Evolutionary conservation across 345 rosid genomes (phyloP).

Genomic region (Viola odorata): DNA sequence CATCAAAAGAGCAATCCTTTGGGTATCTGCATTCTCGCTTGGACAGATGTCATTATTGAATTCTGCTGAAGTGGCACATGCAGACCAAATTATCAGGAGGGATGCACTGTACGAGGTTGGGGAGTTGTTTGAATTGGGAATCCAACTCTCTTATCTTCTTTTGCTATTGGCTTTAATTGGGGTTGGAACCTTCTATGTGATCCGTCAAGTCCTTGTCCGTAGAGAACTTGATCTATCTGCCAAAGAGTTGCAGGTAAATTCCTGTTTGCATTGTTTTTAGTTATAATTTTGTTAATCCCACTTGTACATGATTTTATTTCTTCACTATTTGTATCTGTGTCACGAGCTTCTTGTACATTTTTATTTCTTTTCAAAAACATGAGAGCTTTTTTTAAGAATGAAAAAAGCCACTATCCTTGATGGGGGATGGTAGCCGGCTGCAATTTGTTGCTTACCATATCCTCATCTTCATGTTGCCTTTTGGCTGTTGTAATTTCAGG

Average conservation of each 20-base stretch:
- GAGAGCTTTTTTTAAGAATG: no score
- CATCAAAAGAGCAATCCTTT: conserved; percentile 35
- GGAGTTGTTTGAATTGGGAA: conserved; percentile 81
- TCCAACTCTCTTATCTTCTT: conserved; percentile 83
- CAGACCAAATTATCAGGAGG: conserved; percentile 34
- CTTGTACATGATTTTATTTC: no score
- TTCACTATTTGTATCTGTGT: no score
- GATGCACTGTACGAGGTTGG: conserved; percentile 62
- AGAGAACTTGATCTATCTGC: conserved; percentile 98
- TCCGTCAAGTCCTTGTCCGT: conserved; percentile 91
- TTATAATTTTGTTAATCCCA: no score
- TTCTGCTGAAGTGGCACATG: conserved; percentile 57
- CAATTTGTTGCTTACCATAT: conserved; percentile 1
- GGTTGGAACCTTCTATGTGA: conserved; percentile 79
- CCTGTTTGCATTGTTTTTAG: neutral
- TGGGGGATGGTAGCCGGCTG: neutral
- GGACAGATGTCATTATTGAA: conserved; percentile 48
- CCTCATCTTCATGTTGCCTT: conserved; percentile 3
- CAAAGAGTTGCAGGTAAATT: conserved; percentile 77
- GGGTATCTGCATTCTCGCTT: conserved; percentile 34
- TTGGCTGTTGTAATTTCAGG: conserved; percentile 40
- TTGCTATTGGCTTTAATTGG: conserved; percentile 76
- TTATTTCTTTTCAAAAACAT: neutral
- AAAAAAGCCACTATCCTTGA: neutral
- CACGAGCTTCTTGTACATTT: neutral